Conservation (phyloP, 2,329 filamentous ascomycete genomes). For the Aspergillus fumigatus region DNA sequence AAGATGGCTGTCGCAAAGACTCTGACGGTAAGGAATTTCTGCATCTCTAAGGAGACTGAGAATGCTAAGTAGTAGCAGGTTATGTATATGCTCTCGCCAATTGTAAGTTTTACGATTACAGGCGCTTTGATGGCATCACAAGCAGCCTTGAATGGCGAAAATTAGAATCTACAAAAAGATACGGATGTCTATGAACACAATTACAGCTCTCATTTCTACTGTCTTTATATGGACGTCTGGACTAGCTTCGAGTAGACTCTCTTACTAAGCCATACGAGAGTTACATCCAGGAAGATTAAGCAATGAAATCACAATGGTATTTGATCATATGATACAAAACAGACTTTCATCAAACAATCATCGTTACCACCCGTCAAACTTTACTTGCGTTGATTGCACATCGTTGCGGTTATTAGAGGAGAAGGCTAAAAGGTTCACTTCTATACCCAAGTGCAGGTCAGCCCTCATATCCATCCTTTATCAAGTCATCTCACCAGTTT, state of each 20-base stretch:
- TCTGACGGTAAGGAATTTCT: slow-evolving; percentile 39
- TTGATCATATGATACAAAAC: too few species aligned
- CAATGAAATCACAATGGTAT: background rate
- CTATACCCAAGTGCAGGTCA: slow-evolving; percentile 13
- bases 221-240: too few species aligned
- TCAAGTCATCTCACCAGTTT: slow-evolving; percentile 6
- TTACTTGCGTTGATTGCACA: background rate
- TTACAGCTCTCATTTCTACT: too few species aligned
- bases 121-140: slow-evolving; percentile 29
- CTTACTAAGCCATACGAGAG: background rate
- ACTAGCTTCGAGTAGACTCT: background rate
- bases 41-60: slow-evolving; percentile 5
- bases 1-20: slow-evolving; percentile 54
- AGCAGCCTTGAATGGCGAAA: slow-evolving; percentile 13
- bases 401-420: background rate
- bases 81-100: slow-evolving; percentile 29
- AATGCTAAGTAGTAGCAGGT: slow-evolving; percentile 16
- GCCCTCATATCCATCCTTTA: slow-evolving; percentile 10
- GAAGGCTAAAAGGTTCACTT: slow-evolving; percentile 15
- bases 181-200: background rate
- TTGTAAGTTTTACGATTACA: slow-evolving; percentile 28
- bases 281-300: background rate
- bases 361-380: slow-evolving; percentile 3
- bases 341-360: background rate
- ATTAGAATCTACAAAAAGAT: background rate